A percentile compares a stretch with the other conserved stretches of the same genome.
Evolutionary conservation across 164 flowering plant genomes (phyloP).

Genomic region (Kalanchoe fedtschenkoi): DNA sequence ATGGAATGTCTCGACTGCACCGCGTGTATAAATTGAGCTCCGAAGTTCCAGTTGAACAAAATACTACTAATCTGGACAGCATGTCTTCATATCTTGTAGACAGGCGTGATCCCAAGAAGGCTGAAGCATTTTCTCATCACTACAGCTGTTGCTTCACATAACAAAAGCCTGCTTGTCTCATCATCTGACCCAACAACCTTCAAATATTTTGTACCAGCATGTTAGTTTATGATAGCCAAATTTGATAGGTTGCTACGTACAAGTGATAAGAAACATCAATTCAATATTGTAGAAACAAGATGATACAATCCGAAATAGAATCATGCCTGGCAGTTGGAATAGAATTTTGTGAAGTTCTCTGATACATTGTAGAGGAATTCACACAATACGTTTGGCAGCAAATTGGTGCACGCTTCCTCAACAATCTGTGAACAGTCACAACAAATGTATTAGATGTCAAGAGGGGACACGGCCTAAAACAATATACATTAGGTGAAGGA

Average conservation of each 20-base stretch:
- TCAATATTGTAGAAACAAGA: background rate
- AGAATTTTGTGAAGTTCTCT: slow-evolving; percentile 63
- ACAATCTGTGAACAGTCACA: slow-evolving; percentile 37
- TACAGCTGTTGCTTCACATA: slow-evolving; percentile 82
- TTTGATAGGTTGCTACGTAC: too few species aligned
- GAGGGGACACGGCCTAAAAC: background rate
- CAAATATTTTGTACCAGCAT: background rate
- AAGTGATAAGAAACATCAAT: background rate
- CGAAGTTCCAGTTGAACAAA: too few species aligned
- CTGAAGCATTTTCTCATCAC: slow-evolving; percentile 86
- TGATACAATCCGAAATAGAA: background rate
- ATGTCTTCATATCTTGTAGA: slow-evolving; percentile 51
- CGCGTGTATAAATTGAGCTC: too few species aligned
- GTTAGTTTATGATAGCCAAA: background rate
- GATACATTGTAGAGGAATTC: slow-evolving; percentile 82
- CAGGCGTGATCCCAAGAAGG: slow-evolving; percentile 77
- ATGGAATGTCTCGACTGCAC: too few species aligned
- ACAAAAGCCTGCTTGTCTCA: slow-evolving; percentile 72
- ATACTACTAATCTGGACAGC: background rate
- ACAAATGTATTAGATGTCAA: background rate
- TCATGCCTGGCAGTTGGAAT: slow-evolving; percentile 72
- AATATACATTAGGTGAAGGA: background rate
- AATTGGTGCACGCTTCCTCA: slow-evolving; percentile 76
- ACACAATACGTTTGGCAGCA: slow-evolving; percentile 66
- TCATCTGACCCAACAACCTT: slow-evolving; percentile 83